A percentile compares a stretch with the other conserved stretches of the same genome.
These are phyloP conservation scores for Eutrema heterophyllum DNA, from an alignment of 345 rosid genomes.

Conservation along the genomic window DNA sequence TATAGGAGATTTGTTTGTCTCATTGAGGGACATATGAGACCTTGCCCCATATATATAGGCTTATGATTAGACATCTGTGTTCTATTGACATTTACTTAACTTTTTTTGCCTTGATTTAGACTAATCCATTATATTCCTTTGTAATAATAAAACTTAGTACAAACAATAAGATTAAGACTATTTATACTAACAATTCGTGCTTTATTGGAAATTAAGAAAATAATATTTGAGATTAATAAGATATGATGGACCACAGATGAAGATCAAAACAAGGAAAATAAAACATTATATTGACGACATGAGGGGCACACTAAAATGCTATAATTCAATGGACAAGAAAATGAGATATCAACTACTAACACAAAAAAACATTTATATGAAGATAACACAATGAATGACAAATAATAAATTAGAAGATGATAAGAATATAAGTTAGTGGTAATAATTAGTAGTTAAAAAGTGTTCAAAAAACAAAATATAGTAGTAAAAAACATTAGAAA, in stretches of 20 bases:
- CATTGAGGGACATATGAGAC: too few relatives aligned
- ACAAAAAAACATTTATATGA: background rate
- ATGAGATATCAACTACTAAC: slow-evolving; percentile 24
- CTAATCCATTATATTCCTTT: background rate
- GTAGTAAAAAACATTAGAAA: background rate
- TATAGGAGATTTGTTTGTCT: too few relatives aligned
- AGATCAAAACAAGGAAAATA: slow-evolving; percentile 2
- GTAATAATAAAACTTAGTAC: background rate
- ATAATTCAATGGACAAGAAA: slow-evolving; percentile 12
- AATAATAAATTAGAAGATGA: background rate
- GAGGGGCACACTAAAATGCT: slow-evolving; percentile 22
- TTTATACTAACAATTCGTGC: background rate
- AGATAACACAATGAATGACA: slow-evolving; percentile 14
- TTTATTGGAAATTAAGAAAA: background rate
- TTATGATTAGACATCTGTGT: background rate
- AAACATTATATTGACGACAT: background rate
- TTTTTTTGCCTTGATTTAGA: slow-evolving; percentile 1
- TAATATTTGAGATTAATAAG: background rate
- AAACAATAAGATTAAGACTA: background rate
- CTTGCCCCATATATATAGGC: too few relatives aligned
- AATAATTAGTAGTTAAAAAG: background rate
- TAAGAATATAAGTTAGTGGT: background rate
- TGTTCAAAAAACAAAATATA: background rate
- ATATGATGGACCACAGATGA: slow-evolving; percentile 16
- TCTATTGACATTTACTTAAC: background rate